A percentile compares a stretch with the other conserved stretches of the same genome.
Evolutionary conservation across 768 basidiomycete genomes (phyloP).

Genomic region (Tricholoma terreum): DNA sequence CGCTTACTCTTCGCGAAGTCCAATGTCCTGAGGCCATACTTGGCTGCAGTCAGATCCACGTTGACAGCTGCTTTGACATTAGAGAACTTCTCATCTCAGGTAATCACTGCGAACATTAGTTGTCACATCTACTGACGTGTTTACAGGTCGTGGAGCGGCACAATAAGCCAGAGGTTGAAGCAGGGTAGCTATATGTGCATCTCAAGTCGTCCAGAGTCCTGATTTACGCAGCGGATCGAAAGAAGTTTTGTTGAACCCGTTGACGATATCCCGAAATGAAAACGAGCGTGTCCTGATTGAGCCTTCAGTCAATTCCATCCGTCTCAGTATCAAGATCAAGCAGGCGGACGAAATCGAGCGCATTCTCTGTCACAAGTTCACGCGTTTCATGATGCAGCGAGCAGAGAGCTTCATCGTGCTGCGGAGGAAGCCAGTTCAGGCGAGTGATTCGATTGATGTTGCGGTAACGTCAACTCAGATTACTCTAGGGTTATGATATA

Average conservation of each 20-base stretch:
- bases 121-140: conserved; percentile 12
- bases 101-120: conserved; percentile 27
- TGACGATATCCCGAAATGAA: conserved; percentile 95
- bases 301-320: conserved; percentile 94
- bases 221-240: conserved; percentile 66
- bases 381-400: conserved; percentile 97
- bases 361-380: conserved; percentile 97
- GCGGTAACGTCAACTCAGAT: not conserved
- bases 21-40: conserved; percentile 92
- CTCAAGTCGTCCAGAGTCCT: conserved; percentile 4
- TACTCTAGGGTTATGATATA: conserved; percentile 90
- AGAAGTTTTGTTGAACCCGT: conserved; percentile 91
- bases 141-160: conserved; percentile 90
- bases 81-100: conserved; percentile 98
- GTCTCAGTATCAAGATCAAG: conserved; percentile 97
- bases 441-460: conserved; percentile 32
- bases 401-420: conserved; percentile 97
- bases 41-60: conserved; percentile 92
- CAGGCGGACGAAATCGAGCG: conserved; percentile 99
- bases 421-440: conserved; percentile 88
- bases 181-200: conserved; percentile 44
- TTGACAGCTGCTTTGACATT: conserved; percentile 96
- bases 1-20: conserved; percentile 51
- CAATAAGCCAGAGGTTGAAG: conserved; percentile 96
- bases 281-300: conserved; percentile 97